A percentile compares a stretch with the other conserved stretches of the same genome.
phyloP scores from a whole-genome alignment of 2,329 filamentous ascomycete genomes.

The Aspergillus uvarum region DNA sequence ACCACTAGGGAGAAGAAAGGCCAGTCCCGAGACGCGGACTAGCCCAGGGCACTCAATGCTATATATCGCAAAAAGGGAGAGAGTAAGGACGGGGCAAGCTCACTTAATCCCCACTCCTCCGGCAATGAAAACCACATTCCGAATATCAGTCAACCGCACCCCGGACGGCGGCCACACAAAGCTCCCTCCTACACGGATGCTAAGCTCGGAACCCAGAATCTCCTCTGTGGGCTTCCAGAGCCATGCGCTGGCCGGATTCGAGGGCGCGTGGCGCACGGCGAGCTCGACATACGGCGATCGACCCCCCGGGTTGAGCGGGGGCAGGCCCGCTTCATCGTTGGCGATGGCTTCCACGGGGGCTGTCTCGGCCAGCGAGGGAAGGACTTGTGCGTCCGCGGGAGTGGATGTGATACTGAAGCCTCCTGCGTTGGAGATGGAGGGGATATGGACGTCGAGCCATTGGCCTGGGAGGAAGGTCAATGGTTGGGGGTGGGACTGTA shows the following conservation, averaged over 20 bases:
- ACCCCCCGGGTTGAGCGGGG: slow-evolving; percentile 26
- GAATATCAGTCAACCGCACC: slow-evolving; percentile 47
- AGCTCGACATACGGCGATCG: slow-evolving; percentile 66
- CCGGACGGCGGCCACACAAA: slow-evolving; percentile 70
- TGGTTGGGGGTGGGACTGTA: slow-evolving; percentile 29
- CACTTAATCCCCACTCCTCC: slow-evolving; percentile 82
- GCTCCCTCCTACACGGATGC: slow-evolving; percentile 73
- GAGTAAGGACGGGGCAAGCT: slow-evolving; percentile 19
- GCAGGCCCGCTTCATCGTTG: slow-evolving; percentile 21
- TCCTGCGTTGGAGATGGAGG: slow-evolving; percentile 67
- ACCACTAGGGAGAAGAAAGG: too few relatives aligned
- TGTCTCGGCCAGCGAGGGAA: slow-evolving; percentile 25
- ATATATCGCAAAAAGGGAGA: neutral
- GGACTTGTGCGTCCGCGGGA: slow-evolving; percentile 55
- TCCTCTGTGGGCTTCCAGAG: slow-evolving; percentile 62
- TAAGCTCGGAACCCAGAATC: slow-evolving; percentile 60
- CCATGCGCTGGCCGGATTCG: slow-evolving; percentile 73
- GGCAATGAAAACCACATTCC: slow-evolving; percentile 70
- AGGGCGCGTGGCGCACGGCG: slow-evolving; percentile 69
- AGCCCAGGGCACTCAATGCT: too few relatives aligned
- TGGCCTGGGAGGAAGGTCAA: slow-evolving; percentile 75
- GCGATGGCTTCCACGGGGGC: slow-evolving; percentile 15
- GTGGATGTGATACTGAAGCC: slow-evolving; percentile 86
- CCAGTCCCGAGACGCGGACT: too few relatives aligned
- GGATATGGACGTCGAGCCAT: slow-evolving; percentile 82